Evolutionary conservation across 768 basidiomycete genomes (phyloP).

Genomic region (Pulveroboletus sp.): DNA sequence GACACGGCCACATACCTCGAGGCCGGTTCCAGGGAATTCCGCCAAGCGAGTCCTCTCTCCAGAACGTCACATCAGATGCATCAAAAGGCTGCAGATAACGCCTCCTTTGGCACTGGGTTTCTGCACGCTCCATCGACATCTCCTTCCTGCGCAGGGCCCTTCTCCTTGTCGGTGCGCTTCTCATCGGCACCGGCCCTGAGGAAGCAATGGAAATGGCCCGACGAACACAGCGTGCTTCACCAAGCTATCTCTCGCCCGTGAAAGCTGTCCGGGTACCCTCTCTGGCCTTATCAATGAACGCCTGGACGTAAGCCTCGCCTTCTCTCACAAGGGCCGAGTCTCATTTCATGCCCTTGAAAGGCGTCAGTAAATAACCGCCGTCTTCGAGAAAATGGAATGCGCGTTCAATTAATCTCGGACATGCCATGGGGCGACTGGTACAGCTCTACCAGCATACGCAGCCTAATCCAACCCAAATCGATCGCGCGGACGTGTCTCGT

Average conservation of each 20-base stretch:
- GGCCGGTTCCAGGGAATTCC: background rate
- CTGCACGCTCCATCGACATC: background rate
- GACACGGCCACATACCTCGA: conserved; percentile 4
- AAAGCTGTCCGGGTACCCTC: background rate
- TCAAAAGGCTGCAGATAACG: background rate
- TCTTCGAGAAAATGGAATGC: conserved; percentile 17
- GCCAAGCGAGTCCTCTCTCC: background rate
- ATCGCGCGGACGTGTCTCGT: background rate
- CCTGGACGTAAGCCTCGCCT: conserved; percentile 1
- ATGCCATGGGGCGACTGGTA: background rate
- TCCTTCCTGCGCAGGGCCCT: background rate
- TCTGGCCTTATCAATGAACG: conserved; percentile 3
- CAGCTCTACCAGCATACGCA: background rate
- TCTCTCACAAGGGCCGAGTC: background rate
- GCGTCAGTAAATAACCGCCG: conserved; percentile 4
- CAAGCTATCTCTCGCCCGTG: background rate
- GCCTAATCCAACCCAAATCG: conserved; percentile 6
- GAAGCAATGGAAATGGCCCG: background rate
- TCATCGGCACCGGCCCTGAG: background rate
- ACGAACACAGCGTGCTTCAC: background rate
- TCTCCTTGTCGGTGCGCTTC: background rate
- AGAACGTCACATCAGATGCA: background rate
- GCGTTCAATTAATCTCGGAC: conserved; percentile 11
- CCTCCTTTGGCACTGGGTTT: background rate
- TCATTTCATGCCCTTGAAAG: conserved; percentile 1